These are phyloP conservation scores for Pogostemon cablin DNA, from an alignment of 257 asterid genomes.

Conservation along the genomic window DNA sequence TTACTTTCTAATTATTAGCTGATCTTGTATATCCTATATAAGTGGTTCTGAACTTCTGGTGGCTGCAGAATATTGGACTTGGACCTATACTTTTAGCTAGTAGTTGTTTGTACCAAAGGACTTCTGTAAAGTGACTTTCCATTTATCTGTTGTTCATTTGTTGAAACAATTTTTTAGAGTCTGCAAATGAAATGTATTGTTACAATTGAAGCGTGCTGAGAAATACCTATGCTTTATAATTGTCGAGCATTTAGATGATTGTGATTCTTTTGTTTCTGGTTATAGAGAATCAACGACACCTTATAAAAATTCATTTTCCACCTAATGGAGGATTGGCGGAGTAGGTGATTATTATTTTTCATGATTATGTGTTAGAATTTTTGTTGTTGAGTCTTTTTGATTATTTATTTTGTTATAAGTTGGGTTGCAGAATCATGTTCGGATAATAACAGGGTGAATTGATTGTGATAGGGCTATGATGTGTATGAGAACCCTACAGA, in stretches of 20 bases:
- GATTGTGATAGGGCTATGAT: too few species aligned
- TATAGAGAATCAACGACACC: constrained; percentile 4
- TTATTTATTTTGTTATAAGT: too few species aligned
- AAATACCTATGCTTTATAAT: constrained; percentile 11
- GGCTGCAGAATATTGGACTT: constrained; percentile 3
- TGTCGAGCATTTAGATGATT: constrained; percentile 19
- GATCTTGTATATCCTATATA: background rate
- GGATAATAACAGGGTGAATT: too few species aligned
- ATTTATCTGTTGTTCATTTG: constrained; percentile 2
- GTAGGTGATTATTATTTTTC: too few species aligned
- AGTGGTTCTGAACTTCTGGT: constrained; percentile 13
- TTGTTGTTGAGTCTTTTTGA: too few species aligned
- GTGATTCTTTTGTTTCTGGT: constrained; percentile 22
- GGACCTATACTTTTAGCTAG: constrained; percentile 4
- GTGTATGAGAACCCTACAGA: too few species aligned
- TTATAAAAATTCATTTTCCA: constrained; percentile 20
- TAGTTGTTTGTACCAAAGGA: constrained; percentile 5
- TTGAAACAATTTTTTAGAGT: constrained; percentile 20
- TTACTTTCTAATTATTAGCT: background rate
- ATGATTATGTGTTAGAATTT: too few species aligned
- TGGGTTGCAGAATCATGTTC: too few species aligned
- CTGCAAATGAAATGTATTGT: constrained; percentile 8
- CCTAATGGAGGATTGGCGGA: background rate
- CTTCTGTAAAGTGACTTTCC: constrained; percentile 19
- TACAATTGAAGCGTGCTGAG: constrained; percentile 8